These are phyloP conservation scores for Xerophyta viscosa DNA, from an alignment of 106 monocot genomes.

Conservation along the genomic window DNA sequence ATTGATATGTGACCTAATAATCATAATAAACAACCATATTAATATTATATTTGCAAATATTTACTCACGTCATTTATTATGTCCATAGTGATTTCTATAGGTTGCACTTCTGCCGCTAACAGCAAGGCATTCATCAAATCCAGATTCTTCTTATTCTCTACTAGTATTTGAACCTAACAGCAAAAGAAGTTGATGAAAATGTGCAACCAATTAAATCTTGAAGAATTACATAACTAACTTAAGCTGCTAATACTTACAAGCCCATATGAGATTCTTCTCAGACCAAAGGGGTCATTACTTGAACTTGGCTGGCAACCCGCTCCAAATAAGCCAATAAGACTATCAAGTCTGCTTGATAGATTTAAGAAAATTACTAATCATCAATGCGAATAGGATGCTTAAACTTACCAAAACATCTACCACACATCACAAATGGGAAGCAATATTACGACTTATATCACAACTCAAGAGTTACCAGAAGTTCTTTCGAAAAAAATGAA, in stretches of 20 bases:
- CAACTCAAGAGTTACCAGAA: too few species aligned
- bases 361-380: too few species aligned
- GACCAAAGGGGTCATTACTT: slow-evolving; percentile 86
- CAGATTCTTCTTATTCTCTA: slow-evolving; percentile 80
- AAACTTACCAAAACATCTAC: too few species aligned
- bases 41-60: neutral
- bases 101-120: slow-evolving; percentile 69
- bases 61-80: slow-evolving; percentile 54
- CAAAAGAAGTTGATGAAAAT: too few species aligned
- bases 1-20: neutral
- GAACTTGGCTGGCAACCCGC: slow-evolving; percentile 93
- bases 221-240: too few species aligned
- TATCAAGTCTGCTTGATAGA: slow-evolving; percentile 58
- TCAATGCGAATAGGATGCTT: too few species aligned
- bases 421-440: too few species aligned
- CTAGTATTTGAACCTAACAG: slow-evolving; percentile 85
- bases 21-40: neutral
- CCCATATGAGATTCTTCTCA: slow-evolving; percentile 93
- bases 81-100: slow-evolving; percentile 40
- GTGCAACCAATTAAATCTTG: too few species aligned
- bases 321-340: slow-evolving; percentile 92
- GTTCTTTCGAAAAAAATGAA: too few species aligned
- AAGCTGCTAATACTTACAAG: slow-evolving; percentile 48
- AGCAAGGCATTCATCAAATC: slow-evolving; percentile 58
- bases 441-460: too few species aligned